These are phyloP conservation scores for Chrysoporthe austroafricana DNA, from an alignment of 2,329 filamentous ascomycete genomes.

Conservation along the genomic window DNA sequence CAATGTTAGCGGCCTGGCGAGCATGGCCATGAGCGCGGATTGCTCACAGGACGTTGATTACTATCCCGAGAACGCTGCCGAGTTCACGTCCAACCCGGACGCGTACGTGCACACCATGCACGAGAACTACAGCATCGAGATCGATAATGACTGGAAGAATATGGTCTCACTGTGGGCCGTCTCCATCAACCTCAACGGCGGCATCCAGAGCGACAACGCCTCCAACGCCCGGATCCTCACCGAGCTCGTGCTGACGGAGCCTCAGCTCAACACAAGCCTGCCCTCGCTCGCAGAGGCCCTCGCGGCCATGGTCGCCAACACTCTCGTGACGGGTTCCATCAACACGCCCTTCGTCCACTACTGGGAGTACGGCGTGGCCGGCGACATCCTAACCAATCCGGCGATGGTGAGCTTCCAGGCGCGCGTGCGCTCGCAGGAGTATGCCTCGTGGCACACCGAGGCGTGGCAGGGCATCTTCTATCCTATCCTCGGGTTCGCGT, in stretches of 20 bases:
- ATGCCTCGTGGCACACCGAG: constrained; percentile 66
- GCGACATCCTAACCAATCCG: constrained; percentile 44
- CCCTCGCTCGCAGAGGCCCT: constrained; percentile 77
- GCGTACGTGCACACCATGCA: constrained; percentile 55
- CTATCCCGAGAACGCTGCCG: constrained; percentile 9
- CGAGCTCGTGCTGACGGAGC: constrained; percentile 51
- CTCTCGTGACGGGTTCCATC: constrained; percentile 63
- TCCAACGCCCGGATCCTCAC: constrained; percentile 63
- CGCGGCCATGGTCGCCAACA: constrained; percentile 70
- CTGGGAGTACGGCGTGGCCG: constrained; percentile 49
- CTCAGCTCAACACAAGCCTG: constrained; percentile 50
- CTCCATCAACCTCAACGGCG: constrained; percentile 60
- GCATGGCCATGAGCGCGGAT: constrained; percentile 61
- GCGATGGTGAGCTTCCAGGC: constrained; percentile 65
- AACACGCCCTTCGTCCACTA: constrained; percentile 64
- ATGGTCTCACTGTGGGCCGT: constrained; percentile 58
- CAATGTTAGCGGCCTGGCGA: constrained; percentile 57
- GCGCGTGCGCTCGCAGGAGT: constrained; percentile 66
- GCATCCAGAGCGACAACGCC: constrained; percentile 58
- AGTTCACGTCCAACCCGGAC: constrained; percentile 46
- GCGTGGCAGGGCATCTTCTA: constrained; percentile 70
- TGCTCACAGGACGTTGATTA: constrained; percentile 48
- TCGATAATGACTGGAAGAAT: constrained; percentile 56
- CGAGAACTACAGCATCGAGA: constrained; percentile 34
- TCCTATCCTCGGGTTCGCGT: constrained; percentile 65